phyloP scores from a whole-genome alignment of 192 early-diverging fungal species.

The Backusella sp. region DNA sequence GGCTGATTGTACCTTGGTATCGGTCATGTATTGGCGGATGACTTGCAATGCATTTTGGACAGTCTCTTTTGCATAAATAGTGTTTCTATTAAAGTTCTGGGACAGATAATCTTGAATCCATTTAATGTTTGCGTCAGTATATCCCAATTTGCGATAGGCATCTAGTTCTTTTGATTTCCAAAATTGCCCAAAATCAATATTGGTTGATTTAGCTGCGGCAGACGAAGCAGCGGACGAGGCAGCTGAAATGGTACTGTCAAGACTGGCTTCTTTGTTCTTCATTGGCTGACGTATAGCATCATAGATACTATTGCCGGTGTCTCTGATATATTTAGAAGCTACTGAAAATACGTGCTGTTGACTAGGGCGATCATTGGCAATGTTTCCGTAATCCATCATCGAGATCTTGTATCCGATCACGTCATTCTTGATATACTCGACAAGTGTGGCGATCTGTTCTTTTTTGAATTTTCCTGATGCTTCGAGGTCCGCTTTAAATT shows the following conservation, averaged over 20 bases:
- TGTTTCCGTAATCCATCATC: not conserved
- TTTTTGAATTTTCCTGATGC: not conserved
- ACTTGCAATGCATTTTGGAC: conserved; percentile 3
- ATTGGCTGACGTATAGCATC: not conserved
- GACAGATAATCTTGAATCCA: conserved; percentile 17
- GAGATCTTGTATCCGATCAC: not conserved
- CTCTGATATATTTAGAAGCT: not conserved
- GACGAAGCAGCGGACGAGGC: not conserved
- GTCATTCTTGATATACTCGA: not conserved
- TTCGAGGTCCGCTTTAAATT: not conserved
- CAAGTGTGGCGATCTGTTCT: not conserved
- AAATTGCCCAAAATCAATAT: not conserved
- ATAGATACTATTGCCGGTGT: not conserved
- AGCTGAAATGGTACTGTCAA: not conserved
- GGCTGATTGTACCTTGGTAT: not conserved
- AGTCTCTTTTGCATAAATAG: not conserved
- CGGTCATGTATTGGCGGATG: conserved; percentile 8
- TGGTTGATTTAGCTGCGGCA: not conserved
- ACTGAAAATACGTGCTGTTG: not conserved
- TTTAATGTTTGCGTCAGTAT: conserved; percentile 17
- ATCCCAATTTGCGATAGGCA: not conserved
- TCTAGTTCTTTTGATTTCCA: not conserved
- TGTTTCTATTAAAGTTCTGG: conserved; percentile 8
- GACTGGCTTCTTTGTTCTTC: not conserved
- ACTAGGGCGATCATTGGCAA: not conserved